Evolutionary conservation across 2,329 filamentous ascomycete species (phyloP).

Genomic region (Furcasterigmium furcatum): DNA sequence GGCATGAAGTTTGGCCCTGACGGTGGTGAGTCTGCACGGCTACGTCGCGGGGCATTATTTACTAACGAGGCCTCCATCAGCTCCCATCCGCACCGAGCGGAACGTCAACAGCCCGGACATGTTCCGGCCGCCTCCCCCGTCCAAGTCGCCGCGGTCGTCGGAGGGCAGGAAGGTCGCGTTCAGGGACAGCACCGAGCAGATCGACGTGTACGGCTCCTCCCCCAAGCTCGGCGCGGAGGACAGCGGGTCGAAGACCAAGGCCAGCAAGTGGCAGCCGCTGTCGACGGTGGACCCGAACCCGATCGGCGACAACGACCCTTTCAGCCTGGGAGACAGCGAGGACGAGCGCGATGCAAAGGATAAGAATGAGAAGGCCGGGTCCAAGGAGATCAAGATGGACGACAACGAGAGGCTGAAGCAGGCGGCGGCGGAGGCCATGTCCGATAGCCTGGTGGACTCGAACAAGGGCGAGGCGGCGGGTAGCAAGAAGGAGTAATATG

Average conservation of each 20-base stretch:
- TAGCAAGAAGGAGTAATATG: slow-evolving; percentile 27
- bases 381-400: slow-evolving; percentile 48
- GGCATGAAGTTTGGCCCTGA: slow-evolving; percentile 62
- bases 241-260: slow-evolving; percentile 52
- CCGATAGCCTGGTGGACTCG: slow-evolving; percentile 47
- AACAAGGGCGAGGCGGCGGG: slow-evolving; percentile 23
- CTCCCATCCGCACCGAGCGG: slow-evolving; percentile 54
- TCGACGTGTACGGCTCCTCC: slow-evolving; percentile 68
- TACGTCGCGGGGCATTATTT: background rate
- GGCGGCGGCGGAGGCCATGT: slow-evolving; percentile 60
- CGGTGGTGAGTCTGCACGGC: slow-evolving; percentile 47
- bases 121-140: slow-evolving; percentile 65
- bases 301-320: slow-evolving; percentile 78
- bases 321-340: slow-evolving; percentile 93
- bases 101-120: slow-evolving; percentile 74
- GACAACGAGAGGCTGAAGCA: slow-evolving; percentile 63
- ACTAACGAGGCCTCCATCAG: slow-evolving; percentile 28
- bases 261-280: slow-evolving; percentile 96
- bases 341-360: slow-evolving; percentile 81
- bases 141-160: slow-evolving; percentile 45
- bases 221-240: slow-evolving; percentile 54
- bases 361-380: slow-evolving; percentile 39
- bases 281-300: slow-evolving; percentile 70
- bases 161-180: slow-evolving; percentile 55
- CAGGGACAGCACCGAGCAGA: slow-evolving; percentile 70